Evolutionary conservation across 2,329 filamentous ascomycete genomes (phyloP), one percentile per base, ranked within the genome.

Genomic region (Pseudogymnoascus sp.): DNA sequence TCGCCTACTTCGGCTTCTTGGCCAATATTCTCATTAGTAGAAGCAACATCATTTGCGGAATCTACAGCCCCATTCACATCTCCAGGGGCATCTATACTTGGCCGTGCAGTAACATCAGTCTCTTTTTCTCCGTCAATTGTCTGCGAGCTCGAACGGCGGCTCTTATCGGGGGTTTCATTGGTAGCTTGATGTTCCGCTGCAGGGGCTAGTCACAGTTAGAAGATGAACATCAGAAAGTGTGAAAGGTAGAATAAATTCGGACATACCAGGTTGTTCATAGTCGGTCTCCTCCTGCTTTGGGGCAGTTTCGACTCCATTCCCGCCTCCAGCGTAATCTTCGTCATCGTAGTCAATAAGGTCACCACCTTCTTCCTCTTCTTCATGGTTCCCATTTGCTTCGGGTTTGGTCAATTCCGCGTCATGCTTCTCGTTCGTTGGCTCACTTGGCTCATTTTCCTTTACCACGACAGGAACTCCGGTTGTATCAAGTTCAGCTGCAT

Each of bases 321-420:
- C 44, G 37, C 60, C 50, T 5, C 14, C n/a, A 11, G 50, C 50
- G 14, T 42, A 18, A 53, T 79, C 76, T n/a, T 74, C 77, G 63
- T 83, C 80, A 23, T 79, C 79, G 68, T 81, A 83, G 64, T 80
- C 79, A 67, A 79, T 75, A n/a, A 77, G 64, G 66, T 80, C 77
- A 11, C 74, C 75, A n/a, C 75, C 72, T 59, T 73, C 70, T 42
- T 71, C 66, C 50, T 63, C 59, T 60, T 60, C 56, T 21, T 25
- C 38, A 31, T 60, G 50, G 28, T 8, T 56, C 11, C 50, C 50
- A 56, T 35, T 56, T 56, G n/a, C 28, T 56, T 56, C 50, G n/a
- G 28, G n/a, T 56, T 56, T 56, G 5, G 50, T 21, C 28, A 18
- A 35, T 18, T 56, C 50, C 5, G 28, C 18, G 8, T 37, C 38